Evolutionary conservation across 345 rosid species (phyloP).

Genomic region (Dimocarpus longan): DNA sequence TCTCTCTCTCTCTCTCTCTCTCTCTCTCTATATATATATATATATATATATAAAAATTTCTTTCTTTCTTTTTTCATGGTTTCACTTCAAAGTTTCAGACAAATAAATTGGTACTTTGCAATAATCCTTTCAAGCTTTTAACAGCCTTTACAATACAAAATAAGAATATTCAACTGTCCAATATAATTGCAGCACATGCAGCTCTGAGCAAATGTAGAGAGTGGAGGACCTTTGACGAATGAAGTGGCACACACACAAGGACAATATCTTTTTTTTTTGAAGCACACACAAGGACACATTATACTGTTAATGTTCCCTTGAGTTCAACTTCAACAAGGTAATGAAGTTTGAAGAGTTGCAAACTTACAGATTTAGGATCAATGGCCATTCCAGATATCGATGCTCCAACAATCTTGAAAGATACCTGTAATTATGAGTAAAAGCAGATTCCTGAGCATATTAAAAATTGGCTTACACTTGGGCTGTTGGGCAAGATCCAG

Average conservation of each 20-base stretch:
- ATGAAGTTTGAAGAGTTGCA: not conserved
- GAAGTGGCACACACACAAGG: not conserved
- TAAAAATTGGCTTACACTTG: not conserved
- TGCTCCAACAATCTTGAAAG: conserved; percentile 80
- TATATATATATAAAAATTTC: too few relatives aligned
- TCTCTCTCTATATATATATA: too few relatives aligned
- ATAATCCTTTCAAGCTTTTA: not conserved
- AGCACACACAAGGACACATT: not conserved
- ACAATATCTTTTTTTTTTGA: not conserved
- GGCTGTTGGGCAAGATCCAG: not conserved
- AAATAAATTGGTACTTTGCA: not conserved
- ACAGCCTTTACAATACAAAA: not conserved
- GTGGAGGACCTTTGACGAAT: not conserved
- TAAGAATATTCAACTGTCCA: not conserved
- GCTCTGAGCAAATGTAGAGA: not conserved
- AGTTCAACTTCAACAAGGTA: not conserved
- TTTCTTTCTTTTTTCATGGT: not conserved
- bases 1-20: too few relatives aligned
- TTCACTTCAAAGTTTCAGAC: not conserved
- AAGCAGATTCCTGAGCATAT: not conserved
- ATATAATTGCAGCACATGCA: not conserved
- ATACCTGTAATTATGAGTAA: conserved; percentile 51
- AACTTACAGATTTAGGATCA: conserved; percentile 86
- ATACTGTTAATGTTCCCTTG: not conserved
- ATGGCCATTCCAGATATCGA: conserved; percentile 79